Evolutionary conservation across 2,329 filamentous ascomycete genomes (phyloP).

Genomic region (Simplicillium aogashimaense): DNA sequence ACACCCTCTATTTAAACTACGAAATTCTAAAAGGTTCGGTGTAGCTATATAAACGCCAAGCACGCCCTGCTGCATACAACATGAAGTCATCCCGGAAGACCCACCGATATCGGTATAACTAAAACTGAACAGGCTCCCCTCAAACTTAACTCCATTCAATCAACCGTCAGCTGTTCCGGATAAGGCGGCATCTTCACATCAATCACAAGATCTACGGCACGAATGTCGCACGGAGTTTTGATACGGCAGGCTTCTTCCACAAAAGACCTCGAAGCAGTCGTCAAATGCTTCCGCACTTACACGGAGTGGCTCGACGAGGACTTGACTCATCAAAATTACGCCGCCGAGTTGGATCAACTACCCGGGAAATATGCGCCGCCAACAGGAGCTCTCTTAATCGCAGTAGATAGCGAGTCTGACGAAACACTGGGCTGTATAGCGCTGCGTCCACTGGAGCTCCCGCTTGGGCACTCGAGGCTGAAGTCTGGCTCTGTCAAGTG

Average conservation of each 20-base stretch:
- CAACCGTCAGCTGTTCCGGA: too few species aligned
- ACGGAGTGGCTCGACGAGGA: conserved; percentile 16
- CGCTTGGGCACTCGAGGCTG: conserved; percentile 5
- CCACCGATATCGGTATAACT: neutral
- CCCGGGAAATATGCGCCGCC: conserved; percentile 17
- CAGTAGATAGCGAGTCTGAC: conserved; percentile 9
- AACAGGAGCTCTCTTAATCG: conserved; percentile 13
- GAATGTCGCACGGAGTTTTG: neutral
- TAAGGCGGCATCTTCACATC: too few species aligned
- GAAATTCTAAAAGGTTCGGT: too few species aligned
- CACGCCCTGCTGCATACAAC: too few species aligned
- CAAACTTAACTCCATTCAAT: neutral
- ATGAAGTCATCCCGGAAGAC: too few species aligned
- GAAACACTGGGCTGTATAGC: conserved; percentile 15
- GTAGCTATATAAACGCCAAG: too few species aligned
- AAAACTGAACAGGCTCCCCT: neutral
- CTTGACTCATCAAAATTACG: conserved; percentile 16
- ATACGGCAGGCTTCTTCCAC: conserved; percentile 12
- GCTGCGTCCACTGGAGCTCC: conserved; percentile 11
- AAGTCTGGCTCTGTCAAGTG: conserved; percentile 4
- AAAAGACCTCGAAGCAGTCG: conserved; percentile 10
- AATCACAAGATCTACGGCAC: too few species aligned
- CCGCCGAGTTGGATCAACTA: conserved; percentile 11
- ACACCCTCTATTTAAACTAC: too few species aligned
- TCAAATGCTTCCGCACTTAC: conserved; percentile 14